Percentiles rank a stretch among this genome's conserved stretches.
These are phyloP conservation scores for Protomyces inundatus DNA, from an alignment of 1,139 yeast species.

Conservation along the genomic window DNA sequence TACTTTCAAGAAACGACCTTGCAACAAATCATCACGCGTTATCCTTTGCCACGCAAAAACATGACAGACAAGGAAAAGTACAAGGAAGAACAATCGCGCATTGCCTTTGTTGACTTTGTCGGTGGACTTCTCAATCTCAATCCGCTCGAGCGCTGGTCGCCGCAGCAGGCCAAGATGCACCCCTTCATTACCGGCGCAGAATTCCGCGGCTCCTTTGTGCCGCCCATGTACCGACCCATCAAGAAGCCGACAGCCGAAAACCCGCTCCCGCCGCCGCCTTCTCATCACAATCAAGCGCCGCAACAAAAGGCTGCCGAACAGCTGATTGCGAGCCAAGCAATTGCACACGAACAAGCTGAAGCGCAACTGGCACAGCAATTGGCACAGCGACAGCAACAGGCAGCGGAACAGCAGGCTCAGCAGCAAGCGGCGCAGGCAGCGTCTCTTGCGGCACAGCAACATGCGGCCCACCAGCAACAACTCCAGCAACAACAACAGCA, in stretches of 20 bases:
- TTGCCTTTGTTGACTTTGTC: slow-evolving; percentile 69
- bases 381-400: slow-evolving; percentile 11
- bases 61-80: slow-evolving; percentile 50
- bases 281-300: slow-evolving; percentile 23
- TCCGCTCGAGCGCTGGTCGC: slow-evolving; percentile 93
- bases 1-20: slow-evolving; percentile 73
- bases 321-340: slow-evolving; percentile 21
- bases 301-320: slow-evolving; percentile 24
- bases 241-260: slow-evolving; percentile 16
- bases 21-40: slow-evolving; percentile 69
- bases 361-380: slow-evolving; percentile 10
- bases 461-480: background rate
- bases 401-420: background rate
- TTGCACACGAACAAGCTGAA: slow-evolving; percentile 22
- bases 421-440: background rate
- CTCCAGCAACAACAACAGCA: slow-evolving; percentile 3
- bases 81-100: slow-evolving; percentile 34
- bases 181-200: slow-evolving; percentile 64
- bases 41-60: slow-evolving; percentile 55
- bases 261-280: slow-evolving; percentile 24
- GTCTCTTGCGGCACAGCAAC: background rate
- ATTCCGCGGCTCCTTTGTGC: slow-evolving; percentile 37
- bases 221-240: slow-evolving; percentile 29
- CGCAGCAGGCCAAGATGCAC: slow-evolving; percentile 88
- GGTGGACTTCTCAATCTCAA: slow-evolving; percentile 72